Conservation (phyloP, 352 stramenopile genomes). For the Phytophthora brassicae region DNA sequence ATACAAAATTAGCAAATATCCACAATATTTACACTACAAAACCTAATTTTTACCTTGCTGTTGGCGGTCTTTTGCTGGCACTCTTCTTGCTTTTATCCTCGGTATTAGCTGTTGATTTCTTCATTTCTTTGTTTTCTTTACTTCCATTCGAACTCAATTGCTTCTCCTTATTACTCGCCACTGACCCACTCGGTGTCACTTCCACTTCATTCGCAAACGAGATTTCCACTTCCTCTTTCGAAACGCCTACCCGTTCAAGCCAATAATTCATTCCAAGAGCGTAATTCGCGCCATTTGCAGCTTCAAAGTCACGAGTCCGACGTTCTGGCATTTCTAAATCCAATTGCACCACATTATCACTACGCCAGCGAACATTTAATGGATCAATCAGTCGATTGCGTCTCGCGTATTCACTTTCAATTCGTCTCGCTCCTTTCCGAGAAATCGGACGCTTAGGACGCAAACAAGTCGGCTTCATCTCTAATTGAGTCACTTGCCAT, state of each 20-base stretch:
- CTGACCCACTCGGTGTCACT: conserved; percentile 22
- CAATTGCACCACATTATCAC: conserved; percentile 90
- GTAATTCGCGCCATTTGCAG: conserved; percentile 45
- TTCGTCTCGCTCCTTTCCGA: conserved; percentile 60
- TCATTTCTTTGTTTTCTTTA: conserved; percentile 32
- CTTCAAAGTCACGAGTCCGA: conserved; percentile 79
- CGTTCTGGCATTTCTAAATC: conserved; percentile 90
- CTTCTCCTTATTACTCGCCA: conserved; percentile 33
- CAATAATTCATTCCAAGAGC: conserved; percentile 63
- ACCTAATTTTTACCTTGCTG: conserved; percentile 45
- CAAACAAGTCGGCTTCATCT: conserved; percentile 55
- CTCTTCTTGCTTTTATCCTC: conserved; percentile 56
- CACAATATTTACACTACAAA: background rate
- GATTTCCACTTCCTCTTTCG: conserved; percentile 58
- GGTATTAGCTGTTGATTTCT: conserved; percentile 12
- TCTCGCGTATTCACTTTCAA: conserved; percentile 92
- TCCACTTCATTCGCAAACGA: conserved; percentile 61
- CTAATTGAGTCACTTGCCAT: conserved; percentile 85
- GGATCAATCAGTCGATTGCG: conserved; percentile 85
- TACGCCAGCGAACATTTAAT: conserved; percentile 84
- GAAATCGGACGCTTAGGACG: conserved; percentile 68
- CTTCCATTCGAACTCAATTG: conserved; percentile 25
- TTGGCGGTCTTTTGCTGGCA: conserved; percentile 55
- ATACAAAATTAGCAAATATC: conserved; percentile 1
- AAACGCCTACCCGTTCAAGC: conserved; percentile 51